phyloP scores from a whole-genome alignment of 768 basidiomycete genomes.

The Galerina sulciceps region DNA sequence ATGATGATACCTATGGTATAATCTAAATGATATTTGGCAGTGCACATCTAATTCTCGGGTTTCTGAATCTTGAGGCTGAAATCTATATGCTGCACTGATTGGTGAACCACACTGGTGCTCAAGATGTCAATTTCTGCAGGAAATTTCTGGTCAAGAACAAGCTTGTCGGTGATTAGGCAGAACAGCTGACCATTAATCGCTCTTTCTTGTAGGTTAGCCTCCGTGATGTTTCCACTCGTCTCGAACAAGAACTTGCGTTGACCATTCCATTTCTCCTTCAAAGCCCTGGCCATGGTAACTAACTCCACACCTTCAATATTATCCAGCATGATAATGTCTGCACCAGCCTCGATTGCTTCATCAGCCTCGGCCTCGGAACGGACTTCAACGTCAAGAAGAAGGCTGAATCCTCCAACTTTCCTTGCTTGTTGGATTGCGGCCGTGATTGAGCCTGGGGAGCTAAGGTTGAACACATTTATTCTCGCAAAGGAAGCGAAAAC shows the following conservation, averaged over 20 bases:
- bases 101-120: conserved; percentile 89
- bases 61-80: conserved; percentile 96
- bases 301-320: conserved; percentile 86
- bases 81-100: conserved; percentile 93
- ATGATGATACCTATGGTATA: conserved; percentile 18
- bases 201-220: conserved; percentile 78
- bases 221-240: conserved; percentile 94
- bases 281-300: conserved; percentile 61
- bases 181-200: conserved; percentile 75
- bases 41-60: conserved; percentile 36
- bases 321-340: conserved; percentile 94
- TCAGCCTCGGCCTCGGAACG: conserved; percentile 87
- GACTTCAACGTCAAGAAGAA: conserved; percentile 94
- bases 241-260: conserved; percentile 89
- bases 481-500: conserved; percentile 4
- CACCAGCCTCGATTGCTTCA: conserved; percentile 96
- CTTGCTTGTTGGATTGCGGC: conserved; percentile 86
- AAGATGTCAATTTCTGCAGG: conserved; percentile 90
- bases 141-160: not conserved
- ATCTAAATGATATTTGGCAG: not conserved
- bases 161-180: too few relatives aligned
- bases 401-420: conserved; percentile 87
- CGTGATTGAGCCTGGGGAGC: conserved; percentile 79
- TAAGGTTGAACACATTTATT: conserved; percentile 6
- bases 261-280: conserved; percentile 82